Base-by-base conservation (phyloP, 2,329 filamentous ascomycete genomes). In the Ophiostoma populinum region DNA sequence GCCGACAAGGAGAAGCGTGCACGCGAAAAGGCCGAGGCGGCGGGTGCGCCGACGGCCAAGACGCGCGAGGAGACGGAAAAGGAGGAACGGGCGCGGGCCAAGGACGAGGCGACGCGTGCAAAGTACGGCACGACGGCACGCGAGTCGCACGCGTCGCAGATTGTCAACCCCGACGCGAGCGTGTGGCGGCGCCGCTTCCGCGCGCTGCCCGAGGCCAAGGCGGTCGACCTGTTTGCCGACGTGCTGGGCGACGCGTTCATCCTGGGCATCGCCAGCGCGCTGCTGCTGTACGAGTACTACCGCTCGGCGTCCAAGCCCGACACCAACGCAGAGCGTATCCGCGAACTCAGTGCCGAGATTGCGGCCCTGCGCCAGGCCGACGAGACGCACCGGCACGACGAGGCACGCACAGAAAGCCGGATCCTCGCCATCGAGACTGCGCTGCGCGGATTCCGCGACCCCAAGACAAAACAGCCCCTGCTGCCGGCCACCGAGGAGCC, bases 171-270 rank as follows among this genome's bases (percentile, higher is more conserved):
- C 22, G 39, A 20, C 18, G 22, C 21, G 29, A 75, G 63, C 44
- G 55, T 76, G 9, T 77, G 73, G 72, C 63, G 49, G 40, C 65
- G 72, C 39, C 70, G 67, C 47, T 77, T 77, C 47, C 57, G 72
- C 34, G 52, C 70, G 6, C 54, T 77, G n/a, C 70, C 72, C 8
- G 72, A 77, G 47, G 59, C 52, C 12, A 77, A 76, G 52, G 72
- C 72, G 7, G 72, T 77, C 9, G 71, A 76, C 46, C 54, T 77
- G 7, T 77, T 77, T 45, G 73, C 72, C 27, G 72, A 77, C 46
- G 71, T 77, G 12, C 55, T 71, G 33, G 72, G 72, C 26, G 72
- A 77, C 43, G 55, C 58, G 12, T 77, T 77, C 47, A 75, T 77
- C 40, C 58, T 77, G 15, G 47, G 61, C 6, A 70, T 77, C 18